Evolutionary conservation across 495 filamentous ascomycete species (phyloP).

Genomic region (Pyrenula aspistea): DNA sequence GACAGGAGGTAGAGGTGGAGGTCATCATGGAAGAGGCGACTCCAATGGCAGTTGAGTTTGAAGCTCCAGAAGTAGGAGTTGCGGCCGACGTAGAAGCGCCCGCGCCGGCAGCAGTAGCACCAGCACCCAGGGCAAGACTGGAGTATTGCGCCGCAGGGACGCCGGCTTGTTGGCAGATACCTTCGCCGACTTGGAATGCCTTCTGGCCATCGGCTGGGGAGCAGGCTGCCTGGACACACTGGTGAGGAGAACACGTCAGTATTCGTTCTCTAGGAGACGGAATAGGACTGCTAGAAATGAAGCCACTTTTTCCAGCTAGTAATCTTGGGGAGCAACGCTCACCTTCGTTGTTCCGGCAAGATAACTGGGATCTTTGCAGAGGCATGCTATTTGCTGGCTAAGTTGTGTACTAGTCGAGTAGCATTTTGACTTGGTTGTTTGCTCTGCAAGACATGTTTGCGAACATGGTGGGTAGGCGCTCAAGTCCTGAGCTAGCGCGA

Average conservation of each 20-base stretch:
- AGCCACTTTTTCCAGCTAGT: too few species aligned
- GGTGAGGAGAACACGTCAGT: background rate
- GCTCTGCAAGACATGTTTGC: background rate
- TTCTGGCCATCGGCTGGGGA: background rate
- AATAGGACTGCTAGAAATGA: too few species aligned
- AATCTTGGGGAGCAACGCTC: background rate
- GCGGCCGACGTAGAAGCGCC: too few species aligned
- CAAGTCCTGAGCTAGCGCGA: background rate
- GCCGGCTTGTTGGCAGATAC: background rate
- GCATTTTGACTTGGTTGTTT: background rate
- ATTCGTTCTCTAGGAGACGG: background rate
- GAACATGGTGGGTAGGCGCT: background rate
- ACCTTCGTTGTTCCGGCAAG: background rate
- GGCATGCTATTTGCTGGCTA: background rate
- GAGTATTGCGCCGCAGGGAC: background rate
- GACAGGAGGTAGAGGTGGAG: background rate
- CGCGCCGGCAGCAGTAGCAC: background rate
- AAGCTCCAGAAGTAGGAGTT: background rate
- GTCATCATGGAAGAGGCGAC: background rate
- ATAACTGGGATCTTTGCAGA: background rate
- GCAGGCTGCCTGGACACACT: background rate
- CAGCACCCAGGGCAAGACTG: background rate
- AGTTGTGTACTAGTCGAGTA: background rate
- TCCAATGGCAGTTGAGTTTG: background rate
- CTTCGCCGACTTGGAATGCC: background rate